These are phyloP conservation scores for Aspergillus ochraceoroseus DNA, from an alignment of 2,329 filamentous ascomycete species.

Conservation along the genomic window DNA sequence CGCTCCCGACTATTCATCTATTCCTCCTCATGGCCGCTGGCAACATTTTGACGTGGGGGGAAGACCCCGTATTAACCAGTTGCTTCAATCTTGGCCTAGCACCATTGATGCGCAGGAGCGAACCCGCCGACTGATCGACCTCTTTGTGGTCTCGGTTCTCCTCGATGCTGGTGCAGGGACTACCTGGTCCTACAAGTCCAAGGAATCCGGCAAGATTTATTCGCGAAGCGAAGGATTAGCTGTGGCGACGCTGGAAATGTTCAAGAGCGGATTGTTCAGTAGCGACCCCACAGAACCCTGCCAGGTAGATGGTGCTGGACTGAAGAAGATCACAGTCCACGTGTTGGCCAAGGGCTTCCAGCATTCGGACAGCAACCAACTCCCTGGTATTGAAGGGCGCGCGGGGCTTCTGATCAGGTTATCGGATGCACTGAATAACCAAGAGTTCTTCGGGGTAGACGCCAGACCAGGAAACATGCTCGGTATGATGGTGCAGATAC, in stretches of 20 bases:
- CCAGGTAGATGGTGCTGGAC: constrained; percentile 80
- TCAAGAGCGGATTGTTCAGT: constrained; percentile 85
- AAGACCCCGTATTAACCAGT: constrained; percentile 48
- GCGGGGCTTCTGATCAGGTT: constrained; percentile 73
- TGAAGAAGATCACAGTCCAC: constrained; percentile 68
- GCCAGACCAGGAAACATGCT: constrained; percentile 91
- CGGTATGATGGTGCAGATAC: too few relatives aligned
- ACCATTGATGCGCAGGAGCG: constrained; percentile 48
- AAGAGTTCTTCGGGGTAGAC: constrained; percentile 76
- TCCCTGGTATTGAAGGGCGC: constrained; percentile 80
- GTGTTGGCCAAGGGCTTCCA: constrained; percentile 77
- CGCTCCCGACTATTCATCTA: constrained; percentile 62
- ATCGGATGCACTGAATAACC: constrained; percentile 69
- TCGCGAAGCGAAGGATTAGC: constrained; percentile 83
- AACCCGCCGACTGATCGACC: constrained; percentile 55
- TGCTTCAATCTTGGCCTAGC: constrained; percentile 50
- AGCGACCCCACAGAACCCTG: constrained; percentile 73
- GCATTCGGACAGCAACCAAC: constrained; percentile 70
- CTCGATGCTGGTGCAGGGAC: constrained; percentile 75
- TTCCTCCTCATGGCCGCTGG: constrained; percentile 75
- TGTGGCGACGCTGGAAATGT: constrained; percentile 78
- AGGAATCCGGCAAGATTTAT: constrained; percentile 77
- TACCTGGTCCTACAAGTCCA: constrained; percentile 87
- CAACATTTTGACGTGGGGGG: constrained; percentile 60
- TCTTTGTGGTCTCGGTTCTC: constrained; percentile 59